Conservation (phyloP, 1,284 basidiomycete genomes). For the Fistulinella staudtii region DNA sequence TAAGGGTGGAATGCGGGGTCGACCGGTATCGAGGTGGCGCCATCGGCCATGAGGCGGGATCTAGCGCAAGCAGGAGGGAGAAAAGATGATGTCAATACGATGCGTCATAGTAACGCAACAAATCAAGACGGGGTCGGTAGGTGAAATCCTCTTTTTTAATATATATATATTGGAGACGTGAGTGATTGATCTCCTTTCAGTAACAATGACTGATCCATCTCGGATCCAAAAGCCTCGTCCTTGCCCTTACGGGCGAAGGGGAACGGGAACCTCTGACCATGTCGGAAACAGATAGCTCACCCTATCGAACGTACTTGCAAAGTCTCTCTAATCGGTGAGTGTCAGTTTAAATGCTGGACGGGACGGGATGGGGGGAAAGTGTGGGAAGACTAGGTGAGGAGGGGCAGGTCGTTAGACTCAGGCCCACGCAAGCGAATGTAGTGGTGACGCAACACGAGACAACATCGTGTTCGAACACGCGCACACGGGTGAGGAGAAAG, state of each 20-base stretch:
- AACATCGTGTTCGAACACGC: not conserved
- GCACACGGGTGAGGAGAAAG: not conserved
- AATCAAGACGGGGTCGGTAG: constrained; percentile 3
- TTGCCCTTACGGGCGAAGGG: constrained; percentile 8
- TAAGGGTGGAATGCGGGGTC: constrained; percentile 58
- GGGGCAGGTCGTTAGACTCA: not conserved
- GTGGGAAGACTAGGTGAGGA: not conserved
- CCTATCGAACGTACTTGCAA: constrained; percentile 62
- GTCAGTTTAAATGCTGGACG: not conserved
- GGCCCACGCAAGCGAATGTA: not conserved
- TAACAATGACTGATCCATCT: not conserved
- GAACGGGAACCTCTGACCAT: not conserved
- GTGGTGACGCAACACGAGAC: not conserved
- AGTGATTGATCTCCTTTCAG: not conserved
- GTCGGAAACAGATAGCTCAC: constrained; percentile 37
- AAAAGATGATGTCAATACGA: not conserved
- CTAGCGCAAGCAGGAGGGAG: constrained; percentile 35
- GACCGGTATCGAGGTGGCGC: constrained; percentile 79
- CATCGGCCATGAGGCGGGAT: constrained; percentile 91
- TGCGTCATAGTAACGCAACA: not conserved
- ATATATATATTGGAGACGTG: too few relatives aligned
- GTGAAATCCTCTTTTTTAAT: not conserved
- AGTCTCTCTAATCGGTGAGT: constrained; percentile 65
- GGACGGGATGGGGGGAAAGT: not conserved
- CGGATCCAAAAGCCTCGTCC: not conserved